These are phyloP conservation scores for Fusarium sororula DNA, from an alignment of 2,329 filamentous ascomycete genomes.

Conservation along the genomic window DNA sequence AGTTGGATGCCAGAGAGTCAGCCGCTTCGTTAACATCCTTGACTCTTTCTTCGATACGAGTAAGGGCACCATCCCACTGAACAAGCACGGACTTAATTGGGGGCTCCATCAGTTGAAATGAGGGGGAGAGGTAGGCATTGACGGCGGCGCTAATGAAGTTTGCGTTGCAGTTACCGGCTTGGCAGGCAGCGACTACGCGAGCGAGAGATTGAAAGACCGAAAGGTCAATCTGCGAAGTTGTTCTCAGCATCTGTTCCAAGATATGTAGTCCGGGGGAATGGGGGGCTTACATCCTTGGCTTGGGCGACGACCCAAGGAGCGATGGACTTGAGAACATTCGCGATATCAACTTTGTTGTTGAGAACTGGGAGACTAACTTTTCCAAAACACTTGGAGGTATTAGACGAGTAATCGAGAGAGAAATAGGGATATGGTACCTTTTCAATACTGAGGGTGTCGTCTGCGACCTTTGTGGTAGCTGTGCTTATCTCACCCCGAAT, in stretches of 20 bases:
- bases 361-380: neutral
- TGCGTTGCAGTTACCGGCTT: neutral
- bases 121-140: neutral
- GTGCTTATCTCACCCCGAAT: neutral
- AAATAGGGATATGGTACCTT: neutral
- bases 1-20: neutral
- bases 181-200: neutral
- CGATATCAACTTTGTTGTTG: neutral
- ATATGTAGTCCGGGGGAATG: accelerated
- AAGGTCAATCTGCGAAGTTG: neutral
- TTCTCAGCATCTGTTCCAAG: too few species aligned
- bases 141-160: neutral
- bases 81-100: neutral
- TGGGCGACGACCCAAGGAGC: neutral
- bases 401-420: neutral
- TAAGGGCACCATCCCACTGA: neutral
- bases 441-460: neutral
- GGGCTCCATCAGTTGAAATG: neutral
- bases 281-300: neutral
- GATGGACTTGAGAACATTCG: neutral
- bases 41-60: neutral
- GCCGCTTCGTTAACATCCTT: neutral
- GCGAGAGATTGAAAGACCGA: neutral
- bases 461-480: neutral
- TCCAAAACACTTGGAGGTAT: neutral